Evolutionary conservation across 768 basidiomycete species (phyloP), one percentile per base, ranked within the genome.

Genomic region (Obba rivulosa): DNA sequence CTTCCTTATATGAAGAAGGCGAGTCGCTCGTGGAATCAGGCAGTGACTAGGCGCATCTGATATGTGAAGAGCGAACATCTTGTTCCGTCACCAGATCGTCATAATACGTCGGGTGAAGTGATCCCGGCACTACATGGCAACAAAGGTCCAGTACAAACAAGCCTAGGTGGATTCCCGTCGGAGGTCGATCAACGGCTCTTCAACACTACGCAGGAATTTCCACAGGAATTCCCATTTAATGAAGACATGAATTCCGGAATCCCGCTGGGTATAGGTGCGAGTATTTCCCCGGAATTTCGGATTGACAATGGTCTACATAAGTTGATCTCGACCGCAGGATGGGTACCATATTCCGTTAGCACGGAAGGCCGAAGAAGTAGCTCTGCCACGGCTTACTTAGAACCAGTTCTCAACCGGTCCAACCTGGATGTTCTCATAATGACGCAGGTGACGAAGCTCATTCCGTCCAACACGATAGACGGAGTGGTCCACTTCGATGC

Each of bases 391-490:
- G 37, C 52, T 16, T 53, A 53, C 23, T 3, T 53, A 3, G 17
- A 46, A 9, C 52, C 52, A 1, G n/a, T 49, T 20, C 18, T 53
- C 16, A 17, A 20, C 35, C 39, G 57, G 13, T 17, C 34, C 2
- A 60, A 60, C 22, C 41, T 60, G 3, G 51, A 60, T 41, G 57
- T 60, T 22, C 41, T 60, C 14, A 25, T 56, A 20, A 51, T 56
- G 41, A 56, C 56, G 20, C 53, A 49, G 13, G 58, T 56, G 7
- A 60, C 56, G 0, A 53, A 50, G 43, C 24, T 53, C 7, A 24
- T 53, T 8, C 23, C 38, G 21, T 41, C 52, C 14, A 44, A 13
- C 16, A 36, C 37, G 14, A 11, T 39, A 13, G 38, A 31, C 3
- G 36, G 24, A 4, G 23, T 17, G 3, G 45, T 46, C 17, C 16